phyloP scores from a whole-genome alignment of 768 basidiomycete species.

The Suillus bovinus region DNA sequence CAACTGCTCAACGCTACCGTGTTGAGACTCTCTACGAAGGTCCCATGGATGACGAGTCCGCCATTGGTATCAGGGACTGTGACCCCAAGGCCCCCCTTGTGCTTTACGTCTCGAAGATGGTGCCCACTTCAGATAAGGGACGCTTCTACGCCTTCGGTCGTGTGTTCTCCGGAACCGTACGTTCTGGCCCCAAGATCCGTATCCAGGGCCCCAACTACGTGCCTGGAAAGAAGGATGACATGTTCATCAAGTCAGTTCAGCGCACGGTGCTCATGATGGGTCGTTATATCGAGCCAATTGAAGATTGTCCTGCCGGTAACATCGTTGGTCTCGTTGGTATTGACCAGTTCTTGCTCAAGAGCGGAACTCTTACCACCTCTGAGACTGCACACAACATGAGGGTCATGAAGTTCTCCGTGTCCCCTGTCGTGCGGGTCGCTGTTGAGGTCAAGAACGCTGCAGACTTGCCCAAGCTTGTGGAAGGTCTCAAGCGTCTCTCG shows the following conservation, averaged over 20 bases:
- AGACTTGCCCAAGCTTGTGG: constrained; percentile 98
- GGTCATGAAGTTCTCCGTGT: constrained; percentile 99
- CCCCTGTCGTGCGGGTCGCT: constrained; percentile 97
- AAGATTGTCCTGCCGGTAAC: constrained; percentile 99
- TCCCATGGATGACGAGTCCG: constrained; percentile 99
- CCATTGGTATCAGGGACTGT: constrained; percentile 97
- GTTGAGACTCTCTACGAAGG: constrained; percentile 99
- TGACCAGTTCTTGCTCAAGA: constrained; percentile 99
- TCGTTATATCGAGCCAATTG: constrained; percentile 96
- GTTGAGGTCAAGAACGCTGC: constrained; percentile 99
- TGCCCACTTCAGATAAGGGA: constrained; percentile 99
- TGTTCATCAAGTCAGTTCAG: constrained; percentile 97
- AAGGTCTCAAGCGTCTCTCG: constrained; percentile 99
- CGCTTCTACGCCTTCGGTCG: constrained; percentile 99
- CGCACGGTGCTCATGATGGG: constrained; percentile 99
- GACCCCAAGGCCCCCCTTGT: constrained; percentile 96
- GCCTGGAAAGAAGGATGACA: constrained; percentile 98
- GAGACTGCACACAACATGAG: constrained; percentile 99
- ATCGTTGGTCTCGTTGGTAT: constrained; percentile 99
- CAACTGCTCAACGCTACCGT: constrained; percentile 97
- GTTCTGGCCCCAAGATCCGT: constrained; percentile 96
- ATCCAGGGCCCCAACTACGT: constrained; percentile 99
- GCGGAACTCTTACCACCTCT: constrained; percentile 94
- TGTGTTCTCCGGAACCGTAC: constrained; percentile 98
- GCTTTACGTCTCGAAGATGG: constrained; percentile 99